These are phyloP conservation scores for Ailanthus altissimus DNA, from an alignment of 345 rosid species.

Conservation along the genomic window DNA sequence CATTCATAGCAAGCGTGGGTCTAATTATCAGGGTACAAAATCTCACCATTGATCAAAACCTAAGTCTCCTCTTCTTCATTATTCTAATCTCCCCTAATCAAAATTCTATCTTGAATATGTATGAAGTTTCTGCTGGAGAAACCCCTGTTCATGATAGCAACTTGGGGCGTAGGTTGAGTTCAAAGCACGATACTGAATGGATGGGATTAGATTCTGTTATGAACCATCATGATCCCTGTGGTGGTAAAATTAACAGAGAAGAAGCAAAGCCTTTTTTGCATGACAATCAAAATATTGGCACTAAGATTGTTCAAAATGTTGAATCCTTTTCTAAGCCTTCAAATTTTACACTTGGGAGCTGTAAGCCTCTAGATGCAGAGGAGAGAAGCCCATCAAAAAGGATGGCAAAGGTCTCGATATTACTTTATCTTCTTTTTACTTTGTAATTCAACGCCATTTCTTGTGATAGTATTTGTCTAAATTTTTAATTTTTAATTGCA, in stretches of 20 bases:
- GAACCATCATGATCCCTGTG: conserved; percentile 35
- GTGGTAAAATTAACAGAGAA: conserved; percentile 34
- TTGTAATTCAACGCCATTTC: neutral
- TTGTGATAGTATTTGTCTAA: neutral
- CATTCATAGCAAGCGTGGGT: conserved; percentile 32
- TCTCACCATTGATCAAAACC: conserved; percentile 41
- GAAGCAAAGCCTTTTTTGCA: conserved; percentile 34
- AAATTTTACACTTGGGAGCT: conserved; percentile 36
- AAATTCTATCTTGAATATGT: conserved; percentile 39
- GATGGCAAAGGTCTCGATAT: conserved; percentile 46
- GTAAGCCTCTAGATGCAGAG: conserved; percentile 41
- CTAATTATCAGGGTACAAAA: conserved; percentile 45
- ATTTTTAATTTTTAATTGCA: neutral
- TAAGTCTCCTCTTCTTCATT: conserved; percentile 38
- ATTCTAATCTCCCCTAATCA: conserved; percentile 38
- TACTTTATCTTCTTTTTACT: neutral
- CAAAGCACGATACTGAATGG: conserved; percentile 49
- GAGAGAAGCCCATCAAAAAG: conserved; percentile 47
- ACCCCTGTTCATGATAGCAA: conserved; percentile 35
- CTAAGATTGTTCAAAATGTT: conserved; percentile 38
- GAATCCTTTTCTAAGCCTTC: conserved; percentile 47
- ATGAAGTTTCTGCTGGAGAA: conserved; percentile 48
- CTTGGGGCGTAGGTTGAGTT: conserved; percentile 37
- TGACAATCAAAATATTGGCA: conserved; percentile 30
- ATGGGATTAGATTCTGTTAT: conserved; percentile 41